These are phyloP conservation scores for Allomyces macrogynus DNA, from an alignment of 192 early-diverging fungal genomes.

Conservation along the genomic window DNA sequence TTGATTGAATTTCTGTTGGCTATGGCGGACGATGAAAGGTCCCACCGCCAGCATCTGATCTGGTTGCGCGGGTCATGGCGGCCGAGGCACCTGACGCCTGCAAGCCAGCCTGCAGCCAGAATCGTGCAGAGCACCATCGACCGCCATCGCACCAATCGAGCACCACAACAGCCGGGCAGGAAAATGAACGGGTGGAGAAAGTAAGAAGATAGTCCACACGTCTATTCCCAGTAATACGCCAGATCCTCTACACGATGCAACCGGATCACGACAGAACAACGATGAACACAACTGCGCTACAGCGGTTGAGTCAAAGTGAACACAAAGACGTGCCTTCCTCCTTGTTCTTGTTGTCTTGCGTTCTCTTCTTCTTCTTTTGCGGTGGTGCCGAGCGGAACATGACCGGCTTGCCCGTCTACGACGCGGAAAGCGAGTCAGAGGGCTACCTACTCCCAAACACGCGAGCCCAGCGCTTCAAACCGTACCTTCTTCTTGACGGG, in stretches of 20 bases:
- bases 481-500: slow-evolving; percentile 38
- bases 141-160: too few relatives aligned
- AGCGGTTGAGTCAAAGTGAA: not conserved
- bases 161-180: too few relatives aligned
- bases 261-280: not conserved
- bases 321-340: slow-evolving; percentile 11
- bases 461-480: not conserved
- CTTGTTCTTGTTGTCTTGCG: slow-evolving; percentile 32
- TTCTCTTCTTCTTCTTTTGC: slow-evolving; percentile 32
- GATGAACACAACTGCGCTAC: not conserved
- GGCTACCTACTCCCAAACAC: too few relatives aligned
- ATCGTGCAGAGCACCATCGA: too few relatives aligned
- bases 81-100: too few relatives aligned
- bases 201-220: too few relatives aligned
- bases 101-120: too few relatives aligned
- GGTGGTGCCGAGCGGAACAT: slow-evolving; percentile 35
- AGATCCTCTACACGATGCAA: not conserved
- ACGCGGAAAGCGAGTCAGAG: not conserved
- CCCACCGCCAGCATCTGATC: too few relatives aligned
- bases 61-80: too few relatives aligned
- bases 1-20: too few relatives aligned
- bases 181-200: too few relatives aligned
- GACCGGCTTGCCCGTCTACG: slow-evolving; percentile 30
- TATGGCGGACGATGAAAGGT: too few relatives aligned
- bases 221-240: not conserved